Percentiles rank a stretch among this genome's conserved stretches.
Evolutionary conservation across 352 stramenopile genomes (phyloP).

Genomic region (Pythium aristosporum): DNA sequence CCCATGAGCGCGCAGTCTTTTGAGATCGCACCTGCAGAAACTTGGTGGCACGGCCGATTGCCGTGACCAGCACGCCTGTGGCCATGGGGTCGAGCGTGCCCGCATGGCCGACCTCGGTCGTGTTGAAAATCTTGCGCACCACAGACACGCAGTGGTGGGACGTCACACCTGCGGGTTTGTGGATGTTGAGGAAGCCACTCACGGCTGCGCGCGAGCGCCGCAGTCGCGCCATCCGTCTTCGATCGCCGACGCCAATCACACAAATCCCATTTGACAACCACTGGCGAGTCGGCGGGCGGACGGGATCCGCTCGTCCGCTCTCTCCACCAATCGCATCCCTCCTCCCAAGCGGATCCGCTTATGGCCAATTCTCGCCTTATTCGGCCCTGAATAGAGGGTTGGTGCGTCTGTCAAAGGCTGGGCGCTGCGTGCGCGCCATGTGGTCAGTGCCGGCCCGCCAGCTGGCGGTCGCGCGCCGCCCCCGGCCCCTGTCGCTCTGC

Average conservation of each 20-base stretch:
- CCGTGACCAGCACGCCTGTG: slow-evolving; percentile 81
- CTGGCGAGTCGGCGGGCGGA: neutral
- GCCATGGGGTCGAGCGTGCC: slow-evolving; percentile 89
- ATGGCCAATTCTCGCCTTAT: neutral
- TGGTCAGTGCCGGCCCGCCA: neutral
- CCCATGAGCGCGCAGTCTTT: neutral
- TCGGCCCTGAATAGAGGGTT: slow-evolving; percentile 1
- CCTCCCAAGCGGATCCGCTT: slow-evolving; percentile 9
- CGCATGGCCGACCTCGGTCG: slow-evolving; percentile 70
- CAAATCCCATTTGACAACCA: slow-evolving; percentile 4
- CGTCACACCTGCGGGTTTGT: slow-evolving; percentile 72
- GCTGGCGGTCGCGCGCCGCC: neutral
- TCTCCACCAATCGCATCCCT: slow-evolving; percentile 12
- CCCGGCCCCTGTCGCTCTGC: neutral
- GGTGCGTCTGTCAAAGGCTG: neutral
- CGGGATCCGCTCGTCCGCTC: slow-evolving; percentile 8
- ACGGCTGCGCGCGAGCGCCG: slow-evolving; percentile 28
- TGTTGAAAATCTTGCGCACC: slow-evolving; percentile 72
- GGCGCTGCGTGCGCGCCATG: slow-evolving; percentile 1
- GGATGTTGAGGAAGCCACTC: slow-evolving; percentile 79
- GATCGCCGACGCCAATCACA: neutral
- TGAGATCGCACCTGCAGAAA: slow-evolving; percentile 59
- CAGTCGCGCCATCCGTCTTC: slow-evolving; percentile 21
- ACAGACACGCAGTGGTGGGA: slow-evolving; percentile 76
- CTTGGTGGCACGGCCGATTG: slow-evolving; percentile 75